Conservation (phyloP, 805 yeast species). For the Candida ovalis region DNA sequence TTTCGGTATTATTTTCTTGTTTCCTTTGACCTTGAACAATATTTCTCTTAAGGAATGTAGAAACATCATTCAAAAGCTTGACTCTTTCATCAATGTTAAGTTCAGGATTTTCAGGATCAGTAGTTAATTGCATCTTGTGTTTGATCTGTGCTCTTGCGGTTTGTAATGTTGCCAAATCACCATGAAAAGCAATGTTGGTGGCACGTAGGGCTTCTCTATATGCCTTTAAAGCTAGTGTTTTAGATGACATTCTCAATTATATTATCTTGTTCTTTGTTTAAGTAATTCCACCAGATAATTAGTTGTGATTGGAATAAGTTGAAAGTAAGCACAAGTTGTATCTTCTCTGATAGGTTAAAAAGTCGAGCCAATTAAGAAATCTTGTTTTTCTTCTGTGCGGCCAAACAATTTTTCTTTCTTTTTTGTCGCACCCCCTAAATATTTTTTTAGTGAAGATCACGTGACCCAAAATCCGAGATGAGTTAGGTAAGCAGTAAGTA, state of each 20-base stretch:
- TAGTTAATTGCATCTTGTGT: slow-evolving; percentile 41
- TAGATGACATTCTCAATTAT: slow-evolving; percentile 16
- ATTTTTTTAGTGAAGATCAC: no score
- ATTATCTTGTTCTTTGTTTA: no score
- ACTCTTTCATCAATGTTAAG: slow-evolving; percentile 48
- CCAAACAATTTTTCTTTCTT: no score
- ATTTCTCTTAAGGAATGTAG: slow-evolving; percentile 62
- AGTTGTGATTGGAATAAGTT: background rate
- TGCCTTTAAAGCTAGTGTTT: slow-evolving; percentile 36
- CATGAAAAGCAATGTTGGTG: slow-evolving; percentile 54
- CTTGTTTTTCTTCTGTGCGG: background rate
- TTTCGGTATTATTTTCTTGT: slow-evolving; percentile 29
- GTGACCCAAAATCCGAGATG: no score
- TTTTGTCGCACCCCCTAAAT: no score
- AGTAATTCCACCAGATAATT: no score
- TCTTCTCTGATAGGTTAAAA: background rate
- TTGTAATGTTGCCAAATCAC: slow-evolving; percentile 42
- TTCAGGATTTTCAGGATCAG: slow-evolving; percentile 40
- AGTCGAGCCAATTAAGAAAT: background rate
- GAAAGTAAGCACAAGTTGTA: background rate
- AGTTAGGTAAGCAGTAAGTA: no score
- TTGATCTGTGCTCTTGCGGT: slow-evolving; percentile 63
- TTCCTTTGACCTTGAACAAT: slow-evolving; percentile 76
- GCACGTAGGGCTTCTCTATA: slow-evolving; percentile 69
- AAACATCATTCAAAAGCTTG: slow-evolving; percentile 63